Conservation (phyloP, 2,329 filamentous ascomycete species). For the Tolypocladium cylindrosporum region DNA sequence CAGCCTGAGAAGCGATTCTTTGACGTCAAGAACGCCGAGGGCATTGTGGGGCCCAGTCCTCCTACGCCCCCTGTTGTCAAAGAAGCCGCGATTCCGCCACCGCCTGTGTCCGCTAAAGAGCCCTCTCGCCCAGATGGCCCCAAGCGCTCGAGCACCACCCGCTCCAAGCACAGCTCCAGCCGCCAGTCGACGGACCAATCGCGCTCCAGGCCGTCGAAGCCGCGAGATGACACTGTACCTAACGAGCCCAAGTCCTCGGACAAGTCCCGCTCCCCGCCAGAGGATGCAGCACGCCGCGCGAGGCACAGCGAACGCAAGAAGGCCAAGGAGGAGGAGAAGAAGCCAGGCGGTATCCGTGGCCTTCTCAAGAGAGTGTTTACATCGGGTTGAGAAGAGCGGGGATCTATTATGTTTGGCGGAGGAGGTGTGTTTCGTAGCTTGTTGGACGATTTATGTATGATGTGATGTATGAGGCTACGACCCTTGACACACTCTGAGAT, state of each 20-base stretch:
- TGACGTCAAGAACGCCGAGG: constrained; percentile 27
- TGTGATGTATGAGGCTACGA: not conserved
- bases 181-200: constrained; percentile 18
- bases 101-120: constrained; percentile 11
- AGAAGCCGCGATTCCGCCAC: constrained; percentile 6
- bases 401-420: not conserved
- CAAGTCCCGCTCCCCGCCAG: constrained; percentile 8
- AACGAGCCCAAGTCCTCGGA: constrained; percentile 16
- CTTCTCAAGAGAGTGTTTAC: constrained; percentile 27
- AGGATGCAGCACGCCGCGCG: constrained; percentile 23
- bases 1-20: constrained; percentile 30
- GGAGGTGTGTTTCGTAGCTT: not conserved
- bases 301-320: constrained; percentile 23
- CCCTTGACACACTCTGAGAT: not conserved
- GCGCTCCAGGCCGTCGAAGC: constrained; percentile 13
- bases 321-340: constrained; percentile 16
- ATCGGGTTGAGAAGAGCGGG: constrained; percentile 5
- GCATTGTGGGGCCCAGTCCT: constrained; percentile 16
- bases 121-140: constrained; percentile 14
- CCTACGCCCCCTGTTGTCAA: constrained; percentile 11
- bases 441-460: constrained; percentile 5
- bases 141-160: constrained; percentile 17
- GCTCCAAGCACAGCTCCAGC: constrained; percentile 15
- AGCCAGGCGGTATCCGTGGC: constrained; percentile 21
- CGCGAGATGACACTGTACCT: constrained; percentile 12